Evolutionary conservation across 768 basidiomycete species (phyloP).

Genomic region (Lentinula boryana): DNA sequence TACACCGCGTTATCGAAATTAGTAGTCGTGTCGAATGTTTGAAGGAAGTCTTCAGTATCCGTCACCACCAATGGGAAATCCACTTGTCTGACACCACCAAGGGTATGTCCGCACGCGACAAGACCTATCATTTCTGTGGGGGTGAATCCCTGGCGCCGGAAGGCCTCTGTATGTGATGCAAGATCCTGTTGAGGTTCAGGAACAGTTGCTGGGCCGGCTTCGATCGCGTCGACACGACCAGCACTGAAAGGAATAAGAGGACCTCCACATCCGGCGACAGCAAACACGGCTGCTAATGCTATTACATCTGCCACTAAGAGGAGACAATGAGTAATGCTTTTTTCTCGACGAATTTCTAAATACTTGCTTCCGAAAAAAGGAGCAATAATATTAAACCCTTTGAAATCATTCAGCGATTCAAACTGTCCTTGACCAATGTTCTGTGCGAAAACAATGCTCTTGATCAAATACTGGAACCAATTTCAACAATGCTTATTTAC

Average conservation of each 20-base stretch:
- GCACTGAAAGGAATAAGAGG: constrained; percentile 35
- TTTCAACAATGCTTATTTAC: constrained; percentile 18
- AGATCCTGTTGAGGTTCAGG: constrained; percentile 38
- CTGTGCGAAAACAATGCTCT: constrained; percentile 16
- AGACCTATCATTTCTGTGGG: constrained; percentile 10
- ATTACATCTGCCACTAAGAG: constrained; percentile 39
- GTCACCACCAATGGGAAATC: constrained; percentile 7
- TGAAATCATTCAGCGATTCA: constrained; percentile 36
- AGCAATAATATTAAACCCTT: constrained; percentile 26
- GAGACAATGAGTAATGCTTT: background rate
- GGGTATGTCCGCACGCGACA: constrained; percentile 10
- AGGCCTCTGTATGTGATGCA: constrained; percentile 30
- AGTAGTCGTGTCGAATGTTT: background rate
- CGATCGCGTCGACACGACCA: constrained; percentile 35
- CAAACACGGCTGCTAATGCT: constrained; percentile 30
- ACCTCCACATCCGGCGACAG: constrained; percentile 39
- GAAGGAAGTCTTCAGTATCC: background rate
- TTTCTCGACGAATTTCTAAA: background rate
- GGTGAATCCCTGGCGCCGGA: constrained; percentile 36
- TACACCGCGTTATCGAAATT: constrained; percentile 5
- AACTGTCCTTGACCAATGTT: constrained; percentile 44
- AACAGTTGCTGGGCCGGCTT: constrained; percentile 31
- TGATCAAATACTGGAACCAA: background rate
- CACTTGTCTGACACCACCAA: constrained; percentile 8
- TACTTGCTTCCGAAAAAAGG: constrained; percentile 39